Conservation (phyloP, 2,329 filamentous ascomycete species). For the Xylaria digitata region DNA sequence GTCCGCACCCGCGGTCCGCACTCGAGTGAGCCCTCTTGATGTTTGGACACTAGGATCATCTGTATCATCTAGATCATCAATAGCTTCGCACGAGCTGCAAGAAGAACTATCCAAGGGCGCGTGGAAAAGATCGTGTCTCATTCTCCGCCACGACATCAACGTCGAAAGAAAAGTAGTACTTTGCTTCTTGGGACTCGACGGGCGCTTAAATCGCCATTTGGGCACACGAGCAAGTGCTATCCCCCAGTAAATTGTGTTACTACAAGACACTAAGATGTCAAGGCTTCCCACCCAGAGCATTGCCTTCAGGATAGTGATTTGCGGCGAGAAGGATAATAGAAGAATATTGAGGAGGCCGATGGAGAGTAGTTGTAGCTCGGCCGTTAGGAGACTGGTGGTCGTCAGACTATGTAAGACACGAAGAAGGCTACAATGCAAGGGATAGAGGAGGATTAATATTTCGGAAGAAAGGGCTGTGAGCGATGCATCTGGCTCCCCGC, state of each 20-base stretch:
- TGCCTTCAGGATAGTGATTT: slow-evolving; percentile 85
- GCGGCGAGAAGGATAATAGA: slow-evolving; percentile 81
- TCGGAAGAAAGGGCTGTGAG: slow-evolving; percentile 61
- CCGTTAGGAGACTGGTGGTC: slow-evolving; percentile 85
- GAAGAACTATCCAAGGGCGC: slow-evolving; percentile 49
- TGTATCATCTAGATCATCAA: slow-evolving; percentile 48
- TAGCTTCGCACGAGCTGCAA: slow-evolving; percentile 50
- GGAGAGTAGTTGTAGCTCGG: slow-evolving; percentile 89
- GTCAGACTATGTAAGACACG: slow-evolving; percentile 81
- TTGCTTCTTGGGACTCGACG: slow-evolving; percentile 53
- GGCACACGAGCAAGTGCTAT: slow-evolving; percentile 88
- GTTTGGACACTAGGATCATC: slow-evolving; percentile 37
- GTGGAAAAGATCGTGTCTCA: slow-evolving; percentile 56
- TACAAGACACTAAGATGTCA: slow-evolving; percentile 77
- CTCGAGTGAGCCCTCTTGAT: slow-evolving; percentile 34
- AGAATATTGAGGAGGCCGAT: slow-evolving; percentile 84
- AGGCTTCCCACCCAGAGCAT: slow-evolving; percentile 88
- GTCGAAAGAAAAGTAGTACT: slow-evolving; percentile 53
- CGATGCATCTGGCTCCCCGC: slow-evolving; percentile 34
- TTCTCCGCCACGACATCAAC: slow-evolving; percentile 59
- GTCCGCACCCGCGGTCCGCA: slow-evolving; percentile 40
- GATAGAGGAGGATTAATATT: slow-evolving; percentile 75
- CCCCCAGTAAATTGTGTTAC: slow-evolving; percentile 81
- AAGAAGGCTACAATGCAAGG: slow-evolving; percentile 83
- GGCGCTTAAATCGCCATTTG: slow-evolving; percentile 84